Conservation (phyloP, 2,329 filamentous ascomycete genomes). For the Arthrinium puccinioides region DNA sequence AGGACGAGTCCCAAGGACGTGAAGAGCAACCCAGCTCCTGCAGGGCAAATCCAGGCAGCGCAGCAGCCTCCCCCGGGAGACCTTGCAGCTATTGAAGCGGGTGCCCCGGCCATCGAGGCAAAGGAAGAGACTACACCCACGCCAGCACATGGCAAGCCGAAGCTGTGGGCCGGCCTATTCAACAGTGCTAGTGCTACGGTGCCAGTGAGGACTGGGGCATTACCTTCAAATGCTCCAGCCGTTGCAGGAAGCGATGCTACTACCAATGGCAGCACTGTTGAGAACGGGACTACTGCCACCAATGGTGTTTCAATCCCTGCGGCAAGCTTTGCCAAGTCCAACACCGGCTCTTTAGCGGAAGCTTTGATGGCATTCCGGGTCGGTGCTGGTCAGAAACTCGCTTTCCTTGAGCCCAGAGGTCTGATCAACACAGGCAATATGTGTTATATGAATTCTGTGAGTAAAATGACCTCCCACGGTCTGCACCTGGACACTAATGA, state of each 20-base stretch:
- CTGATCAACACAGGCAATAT: slow-evolving; percentile 97
- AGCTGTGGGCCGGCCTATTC: slow-evolving; percentile 31
- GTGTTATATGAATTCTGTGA: slow-evolving; percentile 99
- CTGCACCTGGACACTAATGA: too few species aligned
- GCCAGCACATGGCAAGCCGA: slow-evolving; percentile 21
- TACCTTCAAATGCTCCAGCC: too few species aligned
- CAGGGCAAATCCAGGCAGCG: slow-evolving; percentile 8
- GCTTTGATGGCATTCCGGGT: slow-evolving; percentile 69
- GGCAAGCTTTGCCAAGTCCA: slow-evolving; percentile 36
- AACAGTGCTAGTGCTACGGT: slow-evolving; percentile 9
- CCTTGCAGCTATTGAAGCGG: neutral
- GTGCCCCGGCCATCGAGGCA: too few species aligned
- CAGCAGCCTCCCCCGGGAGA: slow-evolving; percentile 6
- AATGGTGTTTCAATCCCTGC: too few species aligned
- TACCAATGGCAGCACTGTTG: too few species aligned
- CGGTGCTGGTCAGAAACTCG: slow-evolving; percentile 55
- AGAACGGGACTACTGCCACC: too few species aligned
- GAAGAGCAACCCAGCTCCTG: slow-evolving; percentile 11
- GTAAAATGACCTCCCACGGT: too few species aligned
- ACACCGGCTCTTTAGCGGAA: slow-evolving; percentile 40
- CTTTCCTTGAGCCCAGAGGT: slow-evolving; percentile 86
- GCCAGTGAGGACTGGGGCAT: too few species aligned
- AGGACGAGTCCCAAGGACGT: slow-evolving; percentile 27
- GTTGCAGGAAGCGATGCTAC: too few species aligned
- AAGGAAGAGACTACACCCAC: slow-evolving; percentile 18